A percentile compares a stretch with the other conserved stretches of the same genome.
These are phyloP conservation scores for Pilasporangium apinafurcum DNA, from an alignment of 352 stramenopile species.

Conservation along the genomic window DNA sequence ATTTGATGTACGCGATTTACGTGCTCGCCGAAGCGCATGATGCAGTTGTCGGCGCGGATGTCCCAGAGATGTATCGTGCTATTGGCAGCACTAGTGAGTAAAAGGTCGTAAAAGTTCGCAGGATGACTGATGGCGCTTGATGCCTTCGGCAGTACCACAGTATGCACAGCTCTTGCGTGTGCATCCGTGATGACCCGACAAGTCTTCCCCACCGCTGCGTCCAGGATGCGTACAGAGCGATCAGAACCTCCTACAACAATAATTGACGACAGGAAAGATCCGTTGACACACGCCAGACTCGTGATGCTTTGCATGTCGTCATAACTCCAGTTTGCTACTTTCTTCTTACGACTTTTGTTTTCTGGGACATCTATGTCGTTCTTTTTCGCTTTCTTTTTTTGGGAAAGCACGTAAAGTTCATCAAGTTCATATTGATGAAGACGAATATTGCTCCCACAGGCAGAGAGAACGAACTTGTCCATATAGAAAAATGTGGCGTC, in stretches of 20 bases:
- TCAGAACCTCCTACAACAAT: constrained; percentile 73
- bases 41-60: constrained; percentile 78
- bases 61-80: constrained; percentile 81
- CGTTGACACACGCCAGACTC: constrained; percentile 66
- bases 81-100: constrained; percentile 67
- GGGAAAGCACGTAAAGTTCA: constrained; percentile 35
- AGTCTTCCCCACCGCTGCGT: constrained; percentile 49
- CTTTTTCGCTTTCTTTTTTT: constrained; percentile 31
- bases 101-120: constrained; percentile 78
- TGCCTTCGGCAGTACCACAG: constrained; percentile 54
- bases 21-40: constrained; percentile 82
- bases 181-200: constrained; percentile 56
- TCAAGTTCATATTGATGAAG: constrained; percentile 77
- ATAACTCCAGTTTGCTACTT: constrained; percentile 54
- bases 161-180: constrained; percentile 54
- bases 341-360: constrained; percentile 63
- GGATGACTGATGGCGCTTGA: constrained; percentile 66
- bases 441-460: constrained; percentile 50
- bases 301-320: constrained; percentile 67
- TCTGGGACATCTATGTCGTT: constrained; percentile 28
- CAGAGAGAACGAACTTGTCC: constrained; percentile 81
- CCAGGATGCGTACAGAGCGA: constrained; percentile 64
- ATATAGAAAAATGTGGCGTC: constrained; percentile 84
- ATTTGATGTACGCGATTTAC: constrained; percentile 76
- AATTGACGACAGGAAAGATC: constrained; percentile 72